Evolutionary conservation across 1,139 yeast species (phyloP).

Genomic region (Torulaspora globosa): DNA sequence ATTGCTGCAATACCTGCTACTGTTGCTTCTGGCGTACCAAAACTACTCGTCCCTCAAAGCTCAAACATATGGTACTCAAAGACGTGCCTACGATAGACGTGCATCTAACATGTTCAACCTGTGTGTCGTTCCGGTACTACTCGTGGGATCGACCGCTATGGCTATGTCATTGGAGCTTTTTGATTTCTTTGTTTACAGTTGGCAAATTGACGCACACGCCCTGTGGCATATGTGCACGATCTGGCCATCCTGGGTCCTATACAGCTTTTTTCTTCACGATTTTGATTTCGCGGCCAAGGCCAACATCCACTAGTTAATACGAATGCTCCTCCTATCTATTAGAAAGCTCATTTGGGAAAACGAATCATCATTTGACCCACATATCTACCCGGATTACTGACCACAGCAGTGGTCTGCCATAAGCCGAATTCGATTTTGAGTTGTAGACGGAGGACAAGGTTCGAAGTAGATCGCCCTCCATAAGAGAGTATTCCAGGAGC

Average conservation of each 20-base stretch:
- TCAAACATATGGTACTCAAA: constrained; percentile 13
- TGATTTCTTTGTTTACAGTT: constrained; percentile 75
- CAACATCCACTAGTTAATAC: constrained; percentile 4
- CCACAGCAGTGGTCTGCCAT: no score
- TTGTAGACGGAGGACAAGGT: not conserved
- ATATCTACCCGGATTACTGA: no score
- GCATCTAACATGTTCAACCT: constrained; percentile 41
- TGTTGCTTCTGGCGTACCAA: constrained; percentile 34
- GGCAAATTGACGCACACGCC: constrained; percentile 85
- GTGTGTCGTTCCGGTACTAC: constrained; percentile 44
- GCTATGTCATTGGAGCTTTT: constrained; percentile 88
- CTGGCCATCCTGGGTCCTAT: constrained; percentile 47
- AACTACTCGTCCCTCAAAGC: constrained; percentile 29
- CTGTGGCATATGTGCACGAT: constrained; percentile 85
- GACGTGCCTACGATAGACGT: constrained; percentile 13
- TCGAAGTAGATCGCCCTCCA: not conserved
- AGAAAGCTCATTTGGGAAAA: not conserved
- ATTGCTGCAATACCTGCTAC: constrained; percentile 56
- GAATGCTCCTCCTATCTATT: not conserved
- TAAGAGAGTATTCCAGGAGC: not conserved
- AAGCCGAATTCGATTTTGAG: no score
- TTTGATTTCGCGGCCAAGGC: constrained; percentile 15
- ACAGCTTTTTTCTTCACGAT: constrained; percentile 39
- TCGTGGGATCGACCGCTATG: constrained; percentile 51
- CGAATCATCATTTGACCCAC: no score